These are phyloP conservation scores for Auriscalpium vulgare DNA, from an alignment of 768 basidiomycete species.

Conservation along the genomic window DNA sequence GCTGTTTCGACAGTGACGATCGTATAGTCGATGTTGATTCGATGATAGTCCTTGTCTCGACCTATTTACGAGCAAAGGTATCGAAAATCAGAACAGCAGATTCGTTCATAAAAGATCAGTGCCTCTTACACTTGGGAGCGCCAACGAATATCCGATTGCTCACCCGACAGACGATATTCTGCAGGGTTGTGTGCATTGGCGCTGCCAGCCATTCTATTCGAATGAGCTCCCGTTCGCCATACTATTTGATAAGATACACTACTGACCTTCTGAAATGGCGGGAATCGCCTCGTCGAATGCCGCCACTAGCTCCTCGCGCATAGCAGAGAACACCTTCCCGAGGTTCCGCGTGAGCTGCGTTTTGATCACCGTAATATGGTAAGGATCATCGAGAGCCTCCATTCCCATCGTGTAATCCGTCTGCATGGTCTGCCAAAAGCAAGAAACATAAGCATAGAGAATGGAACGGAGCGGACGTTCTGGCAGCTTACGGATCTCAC, in stretches of 20 bases:
- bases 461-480: slow-evolving; percentile 20
- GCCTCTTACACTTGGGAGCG: slow-evolving; percentile 23
- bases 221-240: slow-evolving; percentile 16
- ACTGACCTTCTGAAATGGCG: slow-evolving; percentile 8
- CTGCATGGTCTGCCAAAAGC: slow-evolving; percentile 22
- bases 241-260: not conserved
- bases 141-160: slow-evolving; percentile 29
- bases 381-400: slow-evolving; percentile 8
- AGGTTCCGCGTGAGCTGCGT: slow-evolving; percentile 22
- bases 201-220: slow-evolving; percentile 20
- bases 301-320: slow-evolving; percentile 18
- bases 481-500: slow-evolving; percentile 20
- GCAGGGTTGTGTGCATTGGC: slow-evolving; percentile 14
- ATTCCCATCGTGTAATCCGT: slow-evolving; percentile 29
- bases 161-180: slow-evolving; percentile 21
- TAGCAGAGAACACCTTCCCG: slow-evolving; percentile 13
- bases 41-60: slow-evolving; percentile 22
- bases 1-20: slow-evolving; percentile 22
- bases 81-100: not conserved
- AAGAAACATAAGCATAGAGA: not conserved
- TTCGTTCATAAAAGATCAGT: not conserved
- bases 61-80: slow-evolving; percentile 12
- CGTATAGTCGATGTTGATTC: slow-evolving; percentile 27
- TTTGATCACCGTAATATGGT: slow-evolving; percentile 19
- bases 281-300: slow-evolving; percentile 26